Evolutionary conservation across 192 early-diverging fungal genomes (phyloP), one percentile per base, ranked within the genome.

Genomic region (Mortierella antarctica): DNA sequence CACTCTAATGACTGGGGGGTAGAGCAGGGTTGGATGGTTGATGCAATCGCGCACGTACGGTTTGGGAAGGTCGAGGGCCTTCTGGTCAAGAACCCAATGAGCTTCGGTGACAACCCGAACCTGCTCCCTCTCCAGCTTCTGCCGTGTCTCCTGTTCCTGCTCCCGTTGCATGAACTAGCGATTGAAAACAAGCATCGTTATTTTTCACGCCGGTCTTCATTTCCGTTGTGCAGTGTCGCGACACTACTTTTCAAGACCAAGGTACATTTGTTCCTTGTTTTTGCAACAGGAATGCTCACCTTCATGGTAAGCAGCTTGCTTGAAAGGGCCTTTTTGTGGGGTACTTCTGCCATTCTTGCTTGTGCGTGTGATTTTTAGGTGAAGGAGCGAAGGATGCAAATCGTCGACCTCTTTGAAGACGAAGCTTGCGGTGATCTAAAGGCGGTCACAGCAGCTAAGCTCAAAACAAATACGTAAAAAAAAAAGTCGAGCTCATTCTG

Each of bases 81-180:
- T 58, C 1, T 76, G 57, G 23, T 73, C 70, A 23, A 76, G 42
- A 15, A 77, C 66, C 82, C 82, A 83, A 7, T 83, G 82, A 7
- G 74, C 69, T 53, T 83, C 74, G 21, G 70, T 73, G 44, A 77
- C 49, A 1, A 70, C 70, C 42, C 67, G 57, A 31, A 67, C 60
- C 20, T 72, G 70, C 41, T 83, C 82, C 46, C 58, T 47, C 48
- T 77, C 82, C 51, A 77, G 18, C 44, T 76, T 69, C 15, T 83
- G 53, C 21, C 73, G 57, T 40, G 73, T 73, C 52, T 71, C 74
- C 46, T 54, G 69, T 23, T 76, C 74, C 54, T 76, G 73, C 20
- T 83, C 74, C 40, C 82, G 62, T 66, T 83, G 82, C 82, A 83
- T 83, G 49, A 83, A 83, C 73, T 77, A 66, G 45, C 48, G n/a